phyloP scores from a whole-genome alignment of 2,329 filamentous ascomycete genomes.

The Botrytis fragariae region DNA sequence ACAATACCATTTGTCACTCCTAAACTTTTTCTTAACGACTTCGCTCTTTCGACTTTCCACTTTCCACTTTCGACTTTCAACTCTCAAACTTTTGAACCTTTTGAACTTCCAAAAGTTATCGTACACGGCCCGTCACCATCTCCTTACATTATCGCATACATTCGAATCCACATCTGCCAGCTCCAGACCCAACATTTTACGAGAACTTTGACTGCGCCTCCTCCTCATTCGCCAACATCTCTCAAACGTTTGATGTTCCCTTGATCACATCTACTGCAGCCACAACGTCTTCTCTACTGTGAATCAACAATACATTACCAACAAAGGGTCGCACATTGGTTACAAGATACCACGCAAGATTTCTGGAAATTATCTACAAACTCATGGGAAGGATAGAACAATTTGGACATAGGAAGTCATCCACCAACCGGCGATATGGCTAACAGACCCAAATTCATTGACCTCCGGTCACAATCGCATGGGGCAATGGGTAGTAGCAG shows the following conservation, averaged over 20 bases:
- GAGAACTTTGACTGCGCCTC: slow-evolving; percentile 18
- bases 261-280: slow-evolving; percentile 8
- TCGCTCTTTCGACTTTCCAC: slow-evolving; percentile 7
- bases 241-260: slow-evolving; percentile 7
- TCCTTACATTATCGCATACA: slow-evolving; percentile 16
- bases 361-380: slow-evolving; percentile 4
- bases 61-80: background rate
- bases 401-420: slow-evolving; percentile 15
- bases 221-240: slow-evolving; percentile 12
- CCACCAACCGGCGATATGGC: slow-evolving; percentile 30
- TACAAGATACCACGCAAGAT: background rate
- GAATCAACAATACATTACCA: background rate
- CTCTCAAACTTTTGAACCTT: background rate
- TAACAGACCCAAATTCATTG: slow-evolving; percentile 36
- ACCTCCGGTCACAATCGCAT: slow-evolving; percentile 36
- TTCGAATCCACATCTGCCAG: slow-evolving; percentile 10
- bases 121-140: slow-evolving; percentile 11
- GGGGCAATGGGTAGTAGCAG: slow-evolving; percentile 29
- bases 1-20: background rate
- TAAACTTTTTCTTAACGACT: background rate
- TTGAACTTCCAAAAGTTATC: background rate
- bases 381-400: slow-evolving; percentile 8
- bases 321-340: background rate
- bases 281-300: slow-evolving; percentile 11
- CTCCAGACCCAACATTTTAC: slow-evolving; percentile 12